These are phyloP conservation scores for Gossypium sturtianum DNA, from an alignment of 345 rosid species.

Conservation along the genomic window DNA sequence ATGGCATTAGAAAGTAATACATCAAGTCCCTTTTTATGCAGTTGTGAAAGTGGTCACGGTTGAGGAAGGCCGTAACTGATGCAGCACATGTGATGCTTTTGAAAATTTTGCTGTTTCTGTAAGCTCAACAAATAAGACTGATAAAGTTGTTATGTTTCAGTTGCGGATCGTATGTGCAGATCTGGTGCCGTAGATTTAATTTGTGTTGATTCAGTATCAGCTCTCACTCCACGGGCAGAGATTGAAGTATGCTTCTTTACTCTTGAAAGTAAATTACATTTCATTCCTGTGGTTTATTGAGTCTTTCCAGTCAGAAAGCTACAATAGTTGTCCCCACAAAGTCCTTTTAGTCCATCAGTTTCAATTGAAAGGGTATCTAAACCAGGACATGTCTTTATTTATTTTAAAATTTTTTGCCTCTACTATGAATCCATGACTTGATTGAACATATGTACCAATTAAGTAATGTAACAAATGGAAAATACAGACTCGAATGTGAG, in stretches of 20 bases:
- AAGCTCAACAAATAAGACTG: constrained; percentile 13
- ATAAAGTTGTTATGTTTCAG: constrained; percentile 35
- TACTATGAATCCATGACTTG: neutral
- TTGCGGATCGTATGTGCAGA: constrained; percentile 98
- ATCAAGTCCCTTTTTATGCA: neutral
- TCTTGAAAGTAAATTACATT: neutral
- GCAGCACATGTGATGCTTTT: neutral
- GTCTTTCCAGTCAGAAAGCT: neutral
- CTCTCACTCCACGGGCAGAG: constrained; percentile 97
- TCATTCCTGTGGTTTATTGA: neutral
- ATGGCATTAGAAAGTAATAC: constrained; percentile 87
- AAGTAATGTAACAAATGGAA: neutral
- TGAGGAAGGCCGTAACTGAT: neutral
- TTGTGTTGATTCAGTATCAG: constrained; percentile 94
- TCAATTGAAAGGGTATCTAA: neutral
- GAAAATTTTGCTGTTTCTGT: neutral
- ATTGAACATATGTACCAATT: neutral
- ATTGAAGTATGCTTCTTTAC: constrained; percentile 62
- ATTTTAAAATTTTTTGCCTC: neutral
- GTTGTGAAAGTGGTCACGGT: neutral
- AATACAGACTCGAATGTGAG: neutral
- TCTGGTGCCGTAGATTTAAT: constrained; percentile 93
- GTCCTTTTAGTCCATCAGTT: neutral
- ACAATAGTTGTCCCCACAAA: neutral
- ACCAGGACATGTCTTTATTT: neutral